A percentile compares a stretch with the other conserved stretches of the same genome.
Conservation (phyloP, 768 basidiomycete species). For the Neoboletus magnificus region DNA sequence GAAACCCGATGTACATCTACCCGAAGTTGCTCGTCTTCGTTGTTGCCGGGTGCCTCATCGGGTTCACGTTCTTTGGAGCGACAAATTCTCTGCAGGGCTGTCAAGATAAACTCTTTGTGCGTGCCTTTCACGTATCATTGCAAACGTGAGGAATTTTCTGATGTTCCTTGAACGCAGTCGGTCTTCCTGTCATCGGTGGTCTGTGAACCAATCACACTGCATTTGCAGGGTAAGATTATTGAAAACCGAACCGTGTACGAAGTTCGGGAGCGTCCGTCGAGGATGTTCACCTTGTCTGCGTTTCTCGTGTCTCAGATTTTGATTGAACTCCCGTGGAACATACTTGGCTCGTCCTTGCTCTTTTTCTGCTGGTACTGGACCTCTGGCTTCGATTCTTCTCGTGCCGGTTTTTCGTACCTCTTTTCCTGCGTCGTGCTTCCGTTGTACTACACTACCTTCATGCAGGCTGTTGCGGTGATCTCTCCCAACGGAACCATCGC, state of each 20-base stretch:
- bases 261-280: slow-evolving; percentile 58
- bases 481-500: slow-evolving; percentile 41
- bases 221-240: slow-evolving; percentile 59
- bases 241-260: slow-evolving; percentile 55
- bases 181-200: slow-evolving; percentile 49
- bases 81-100: slow-evolving; percentile 34
- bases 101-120: slow-evolving; percentile 42
- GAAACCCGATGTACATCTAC: slow-evolving; percentile 39
- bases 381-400: slow-evolving; percentile 36
- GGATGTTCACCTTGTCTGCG: slow-evolving; percentile 63
- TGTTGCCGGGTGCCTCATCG: slow-evolving; percentile 35
- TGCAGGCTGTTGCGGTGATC: slow-evolving; percentile 40
- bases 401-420: slow-evolving; percentile 41
- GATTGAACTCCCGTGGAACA: slow-evolving; percentile 44
- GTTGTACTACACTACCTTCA: slow-evolving; percentile 44
- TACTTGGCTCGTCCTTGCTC: slow-evolving; percentile 37
- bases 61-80: slow-evolving; percentile 41
- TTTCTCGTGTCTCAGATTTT: slow-evolving; percentile 52
- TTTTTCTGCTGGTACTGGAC: slow-evolving; percentile 51
- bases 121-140: background rate
- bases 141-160: background rate
- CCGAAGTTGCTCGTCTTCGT: slow-evolving; percentile 39
- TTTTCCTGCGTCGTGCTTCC: slow-evolving; percentile 38
- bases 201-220: slow-evolving; percentile 49
- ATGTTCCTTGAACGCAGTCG: slow-evolving; percentile 29